Base-by-base conservation (phyloP, 2,329 filamentous ascomycete genomes). In the Ophiostoma perfectum region DNA sequence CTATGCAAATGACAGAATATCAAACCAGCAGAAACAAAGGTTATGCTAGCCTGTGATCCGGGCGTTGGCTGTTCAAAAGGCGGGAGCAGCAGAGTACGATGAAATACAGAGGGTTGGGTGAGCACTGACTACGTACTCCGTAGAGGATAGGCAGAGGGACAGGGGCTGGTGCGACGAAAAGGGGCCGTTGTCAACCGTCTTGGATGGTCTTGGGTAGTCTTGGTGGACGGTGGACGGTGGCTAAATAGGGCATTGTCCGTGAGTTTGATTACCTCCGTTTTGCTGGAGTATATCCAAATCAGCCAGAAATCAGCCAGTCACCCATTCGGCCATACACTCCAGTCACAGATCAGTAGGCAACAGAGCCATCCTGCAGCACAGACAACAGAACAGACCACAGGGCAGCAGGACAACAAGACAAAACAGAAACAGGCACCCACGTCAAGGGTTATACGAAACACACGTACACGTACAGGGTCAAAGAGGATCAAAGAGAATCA, bases 61-160 rank as follows among this genome's bases (percentile, higher is more conserved):
- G 27, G 27, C 27, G 27, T 27, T 27, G 27, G 27, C 27, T 27
- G 27, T 27, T 27, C 27, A 27, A 27, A 27, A 27, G 27, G 27
- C 27, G 27, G 27, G 27, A 27, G 27, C 27, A 27, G 27, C 27
- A 27, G 27, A 27, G 27, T 27, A 6, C 47, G 18, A 9, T 36
- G 52, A 58, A 38, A 60, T 60, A 60, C 9, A 60, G 55, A 60
- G 55, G 55, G 55, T 60, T 60, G 55, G 52, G 49, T 55, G 18
- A 55, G 49, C 18, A 36, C 49, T 55, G 49, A 55, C 27, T n/a
- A 55, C 27, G 49, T n/a, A 55, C 27, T 27, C 27, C 27, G 18
- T 27, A 14, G 8, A 55, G n/a, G 12, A 27, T 2, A 27, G 8
- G 27, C 18, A 9, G 27, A 18, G 12, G 4, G 58, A 62, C 58